A percentile compares a stretch with the other conserved stretches of the same genome.
These are phyloP conservation scores for Solanum chiquidenum DNA, from an alignment of 257 asterid genomes.

Conservation along the genomic window DNA sequence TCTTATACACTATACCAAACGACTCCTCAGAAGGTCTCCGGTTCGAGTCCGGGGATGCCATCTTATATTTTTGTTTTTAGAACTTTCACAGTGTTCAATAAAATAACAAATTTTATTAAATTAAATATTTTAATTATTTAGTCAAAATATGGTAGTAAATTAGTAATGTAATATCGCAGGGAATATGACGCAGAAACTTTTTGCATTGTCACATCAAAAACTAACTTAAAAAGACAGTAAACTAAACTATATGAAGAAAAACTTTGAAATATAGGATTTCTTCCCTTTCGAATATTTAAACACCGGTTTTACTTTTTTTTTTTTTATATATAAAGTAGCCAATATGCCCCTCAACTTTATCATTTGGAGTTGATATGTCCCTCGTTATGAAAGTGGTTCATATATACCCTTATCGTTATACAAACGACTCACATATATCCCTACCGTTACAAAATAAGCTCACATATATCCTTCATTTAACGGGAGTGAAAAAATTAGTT, in stretches of 20 bases:
- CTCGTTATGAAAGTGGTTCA: no score
- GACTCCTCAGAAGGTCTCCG: constrained; percentile 56
- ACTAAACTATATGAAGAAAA: neutral
- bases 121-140: neutral
- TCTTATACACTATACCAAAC: no score
- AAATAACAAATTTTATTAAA: neutral
- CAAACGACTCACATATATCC: no score
- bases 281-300: neutral
- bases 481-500: no score
- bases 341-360: no score
- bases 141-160: neutral
- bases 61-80: no score
- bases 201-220: neutral
- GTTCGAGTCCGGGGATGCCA: constrained; percentile 74
- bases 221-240: neutral
- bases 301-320: neutral
- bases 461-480: no score
- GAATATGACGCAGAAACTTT: neutral
- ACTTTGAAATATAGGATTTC: neutral
- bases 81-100: neutral
- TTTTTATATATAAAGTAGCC: rapidly evolving
- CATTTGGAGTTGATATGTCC: no score
- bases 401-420: no score
- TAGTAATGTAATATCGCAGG: neutral
- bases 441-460: no score